Percentiles rank a stretch among this genome's conserved stretches.
Evolutionary conservation across 129 eudicot genomes (phyloP).

Genomic region (Tagetes erecta): DNA sequence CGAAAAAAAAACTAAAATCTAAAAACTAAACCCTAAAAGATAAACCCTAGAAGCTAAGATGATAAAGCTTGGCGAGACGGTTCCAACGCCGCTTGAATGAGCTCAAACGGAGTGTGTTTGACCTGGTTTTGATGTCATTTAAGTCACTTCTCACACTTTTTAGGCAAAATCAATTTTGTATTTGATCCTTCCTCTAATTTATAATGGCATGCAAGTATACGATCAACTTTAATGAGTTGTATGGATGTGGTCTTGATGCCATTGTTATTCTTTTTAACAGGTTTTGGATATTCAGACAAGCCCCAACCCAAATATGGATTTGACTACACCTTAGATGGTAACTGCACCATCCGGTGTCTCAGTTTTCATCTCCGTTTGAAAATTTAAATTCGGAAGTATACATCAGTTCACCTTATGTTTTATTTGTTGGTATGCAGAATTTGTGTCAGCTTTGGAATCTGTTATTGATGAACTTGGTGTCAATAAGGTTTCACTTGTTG

Average conservation of each 20-base stretch:
- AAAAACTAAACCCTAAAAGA: no score
- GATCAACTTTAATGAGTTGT: background rate
- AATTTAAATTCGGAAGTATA: constrained; percentile 1
- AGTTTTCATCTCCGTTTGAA: background rate
- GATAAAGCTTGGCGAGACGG: no score
- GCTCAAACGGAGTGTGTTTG: no score
- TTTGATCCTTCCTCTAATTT: no score
- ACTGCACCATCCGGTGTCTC: background rate
- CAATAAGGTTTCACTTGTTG: constrained; percentile 80
- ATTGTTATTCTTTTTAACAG: constrained; percentile 40
- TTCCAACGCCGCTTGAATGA: no score
- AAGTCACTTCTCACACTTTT: no score
- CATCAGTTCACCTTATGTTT: background rate
- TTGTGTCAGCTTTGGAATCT: constrained; percentile 76
- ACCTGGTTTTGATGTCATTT: no score
- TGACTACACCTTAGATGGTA: constrained; percentile 93
- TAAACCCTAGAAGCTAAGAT: no score
- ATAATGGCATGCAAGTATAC: no score
- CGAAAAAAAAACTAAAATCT: no score
- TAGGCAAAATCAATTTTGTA: no score
- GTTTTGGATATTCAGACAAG: constrained; percentile 97
- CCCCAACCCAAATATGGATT: constrained; percentile 95
- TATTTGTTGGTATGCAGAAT: constrained; percentile 54
- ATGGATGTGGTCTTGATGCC: constrained; percentile 20
- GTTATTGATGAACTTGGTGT: constrained; percentile 60